Conservation (phyloP, 495 filamentous ascomycete genomes). For the Articulospora tetracladia region DNA sequence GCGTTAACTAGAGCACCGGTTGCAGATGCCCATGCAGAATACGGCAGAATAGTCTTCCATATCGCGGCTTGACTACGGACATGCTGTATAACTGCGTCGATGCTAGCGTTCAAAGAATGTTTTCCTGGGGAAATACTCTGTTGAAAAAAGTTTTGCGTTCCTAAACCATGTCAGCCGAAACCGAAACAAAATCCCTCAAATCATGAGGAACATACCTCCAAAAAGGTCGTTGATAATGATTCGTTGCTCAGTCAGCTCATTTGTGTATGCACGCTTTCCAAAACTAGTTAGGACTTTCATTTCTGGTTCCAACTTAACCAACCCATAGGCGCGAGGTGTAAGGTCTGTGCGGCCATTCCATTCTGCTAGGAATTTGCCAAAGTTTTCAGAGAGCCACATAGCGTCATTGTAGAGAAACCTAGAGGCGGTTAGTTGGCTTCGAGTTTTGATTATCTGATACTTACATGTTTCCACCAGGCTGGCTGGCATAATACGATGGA, state of each 20-base stretch:
- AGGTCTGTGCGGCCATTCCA: constrained; percentile 44
- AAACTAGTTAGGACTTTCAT: constrained; percentile 70
- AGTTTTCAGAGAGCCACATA: constrained; percentile 66
- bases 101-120: constrained; percentile 53
- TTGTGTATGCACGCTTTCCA: constrained; percentile 78
- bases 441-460: constrained; percentile 3
- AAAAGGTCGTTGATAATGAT: constrained; percentile 81
- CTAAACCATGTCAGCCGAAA: constrained; percentile 18
- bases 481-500: constrained; percentile 68
- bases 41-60: constrained; percentile 79
- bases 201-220: constrained; percentile 59
- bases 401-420: constrained; percentile 80
- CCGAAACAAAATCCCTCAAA: not conserved
- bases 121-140: constrained; percentile 30
- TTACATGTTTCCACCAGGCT: constrained; percentile 71
- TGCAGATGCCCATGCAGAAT: constrained; percentile 79
- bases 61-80: constrained; percentile 63
- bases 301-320: constrained; percentile 64
- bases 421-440: not conserved
- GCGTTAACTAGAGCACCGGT: constrained; percentile 80
- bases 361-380: constrained; percentile 56
- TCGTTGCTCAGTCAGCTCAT: constrained; percentile 82
- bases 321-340: constrained; percentile 39
- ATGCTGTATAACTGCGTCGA: constrained; percentile 62
- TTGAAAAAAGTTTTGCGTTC: constrained; percentile 45